Evolutionary conservation across 345 rosid genomes (phyloP).

Genomic region (Eucalyptus victrix): DNA sequence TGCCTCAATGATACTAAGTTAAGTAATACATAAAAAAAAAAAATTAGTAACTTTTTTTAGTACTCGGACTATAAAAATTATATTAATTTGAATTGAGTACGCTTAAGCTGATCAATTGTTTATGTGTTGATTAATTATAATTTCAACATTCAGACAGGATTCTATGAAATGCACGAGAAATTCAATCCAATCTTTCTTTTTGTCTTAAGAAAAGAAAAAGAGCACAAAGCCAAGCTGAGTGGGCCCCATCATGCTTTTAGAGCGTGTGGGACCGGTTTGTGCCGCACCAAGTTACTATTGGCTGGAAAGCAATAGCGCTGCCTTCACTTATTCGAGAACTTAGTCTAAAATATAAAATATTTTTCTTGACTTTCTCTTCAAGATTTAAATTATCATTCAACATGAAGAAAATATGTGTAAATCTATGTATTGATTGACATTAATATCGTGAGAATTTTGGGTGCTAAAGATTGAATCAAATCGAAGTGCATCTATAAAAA

Average conservation of each 20-base stretch:
- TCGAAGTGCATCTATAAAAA: background rate
- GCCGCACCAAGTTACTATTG: background rate
- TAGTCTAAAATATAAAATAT: background rate
- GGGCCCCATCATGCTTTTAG: background rate
- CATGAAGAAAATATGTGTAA: background rate
- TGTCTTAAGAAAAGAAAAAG: background rate
- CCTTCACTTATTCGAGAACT: background rate
- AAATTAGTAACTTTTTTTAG: rapidly evolving
- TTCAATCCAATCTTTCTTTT: background rate
- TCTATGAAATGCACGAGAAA: background rate
- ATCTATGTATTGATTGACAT: too few relatives aligned
- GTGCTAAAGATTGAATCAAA: background rate
- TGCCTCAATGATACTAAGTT: rapidly evolving
- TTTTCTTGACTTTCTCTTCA: background rate
- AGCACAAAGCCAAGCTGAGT: background rate
- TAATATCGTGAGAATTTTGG: background rate
- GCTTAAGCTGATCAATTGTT: background rate
- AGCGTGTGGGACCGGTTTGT: background rate
- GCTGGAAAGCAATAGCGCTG: background rate
- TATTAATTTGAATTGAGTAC: background rate
- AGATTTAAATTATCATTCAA: background rate
- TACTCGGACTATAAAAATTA: background rate
- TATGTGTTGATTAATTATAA: background rate
- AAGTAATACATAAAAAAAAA: background rate
- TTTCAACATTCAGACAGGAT: background rate